Conservation (phyloP, 192 early-diverging fungal genomes). For the Linderina pennispora region DNA sequence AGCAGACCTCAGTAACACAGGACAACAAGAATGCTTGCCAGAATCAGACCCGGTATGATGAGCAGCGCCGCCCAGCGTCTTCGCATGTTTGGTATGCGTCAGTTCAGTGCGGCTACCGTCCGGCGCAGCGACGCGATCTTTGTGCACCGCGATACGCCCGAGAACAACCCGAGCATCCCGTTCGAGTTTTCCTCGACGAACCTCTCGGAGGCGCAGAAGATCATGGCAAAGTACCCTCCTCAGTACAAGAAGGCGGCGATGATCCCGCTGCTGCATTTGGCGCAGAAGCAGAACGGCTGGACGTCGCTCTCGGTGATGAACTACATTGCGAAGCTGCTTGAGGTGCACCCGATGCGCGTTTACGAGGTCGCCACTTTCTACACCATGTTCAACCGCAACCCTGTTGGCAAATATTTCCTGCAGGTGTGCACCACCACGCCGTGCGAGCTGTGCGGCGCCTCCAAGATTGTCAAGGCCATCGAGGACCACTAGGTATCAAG, state of each 20-base stretch:
- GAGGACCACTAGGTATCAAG: constrained; percentile 86
- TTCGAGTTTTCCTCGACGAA: constrained; percentile 86
- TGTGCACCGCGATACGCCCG: constrained; percentile 68
- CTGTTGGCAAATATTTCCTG: constrained; percentile 98
- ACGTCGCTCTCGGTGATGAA: constrained; percentile 96
- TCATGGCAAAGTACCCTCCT: constrained; percentile 90
- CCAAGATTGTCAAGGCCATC: constrained; percentile 82
- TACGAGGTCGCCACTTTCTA: constrained; percentile 99
- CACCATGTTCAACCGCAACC: constrained; percentile 98
- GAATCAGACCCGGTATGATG: constrained; percentile 16
- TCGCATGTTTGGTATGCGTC: constrained; percentile 7
- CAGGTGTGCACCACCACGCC: constrained; percentile 99
- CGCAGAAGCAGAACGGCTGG: constrained; percentile 93
- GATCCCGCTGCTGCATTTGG: constrained; percentile 92
- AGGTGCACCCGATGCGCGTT: constrained; percentile 97
- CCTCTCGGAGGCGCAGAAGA: constrained; percentile 70
- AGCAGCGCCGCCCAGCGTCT: neutral
- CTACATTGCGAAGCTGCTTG: constrained; percentile 86
- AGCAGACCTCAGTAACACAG: too few relatives aligned
- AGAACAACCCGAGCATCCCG: constrained; percentile 75
- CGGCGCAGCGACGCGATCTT: constrained; percentile 41
- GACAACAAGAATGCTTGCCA: constrained; percentile 24
- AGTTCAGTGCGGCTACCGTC: constrained; percentile 11
- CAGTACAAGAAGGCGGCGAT: constrained; percentile 98
- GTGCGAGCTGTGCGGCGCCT: constrained; percentile 92